phyloP scores from a whole-genome alignment of 2,329 filamentous ascomycete genomes.

The Lasiodiplodia sp. region DNA sequence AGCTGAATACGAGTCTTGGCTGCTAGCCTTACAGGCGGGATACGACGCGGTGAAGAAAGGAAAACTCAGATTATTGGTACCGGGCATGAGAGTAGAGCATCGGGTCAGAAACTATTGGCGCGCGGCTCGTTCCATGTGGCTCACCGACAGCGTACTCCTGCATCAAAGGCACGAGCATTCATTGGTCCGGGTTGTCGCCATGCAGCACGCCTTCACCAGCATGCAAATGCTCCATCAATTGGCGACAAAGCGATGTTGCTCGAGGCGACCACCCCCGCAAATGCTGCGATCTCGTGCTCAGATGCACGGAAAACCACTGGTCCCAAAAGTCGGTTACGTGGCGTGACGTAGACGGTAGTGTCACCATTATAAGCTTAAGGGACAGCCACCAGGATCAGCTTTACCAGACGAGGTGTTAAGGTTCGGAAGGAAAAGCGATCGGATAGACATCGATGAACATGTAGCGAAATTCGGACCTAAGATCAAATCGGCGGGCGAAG shows the following conservation, averaged over 20 bases:
- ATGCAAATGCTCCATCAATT: neutral
- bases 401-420: constrained; percentile 12
- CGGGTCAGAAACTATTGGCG: neutral
- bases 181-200: constrained; percentile 1
- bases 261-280: constrained; percentile 19
- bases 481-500: neutral
- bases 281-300: neutral
- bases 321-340: neutral
- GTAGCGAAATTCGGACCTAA: constrained; percentile 1
- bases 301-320: constrained; percentile 5
- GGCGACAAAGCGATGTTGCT: neutral
- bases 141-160: neutral
- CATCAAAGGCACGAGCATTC: too few relatives aligned
- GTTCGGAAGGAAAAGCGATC: constrained; percentile 20
- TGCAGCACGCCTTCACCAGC: constrained; percentile 10
- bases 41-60: constrained; percentile 12
- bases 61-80: neutral
- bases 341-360: constrained; percentile 10
- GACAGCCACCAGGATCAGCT: neutral
- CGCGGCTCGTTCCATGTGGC: constrained; percentile 8
- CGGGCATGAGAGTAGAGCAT: neutral
- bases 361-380: constrained; percentile 14
- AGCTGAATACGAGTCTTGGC: constrained; percentile 20
- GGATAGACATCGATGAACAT: neutral
- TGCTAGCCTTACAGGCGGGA: constrained; percentile 15